Percentiles rank a stretch among this genome's conserved stretches.
Conservation (phyloP, 2,329 filamentous ascomycete genomes). For the Hypoxylon sp. region DNA sequence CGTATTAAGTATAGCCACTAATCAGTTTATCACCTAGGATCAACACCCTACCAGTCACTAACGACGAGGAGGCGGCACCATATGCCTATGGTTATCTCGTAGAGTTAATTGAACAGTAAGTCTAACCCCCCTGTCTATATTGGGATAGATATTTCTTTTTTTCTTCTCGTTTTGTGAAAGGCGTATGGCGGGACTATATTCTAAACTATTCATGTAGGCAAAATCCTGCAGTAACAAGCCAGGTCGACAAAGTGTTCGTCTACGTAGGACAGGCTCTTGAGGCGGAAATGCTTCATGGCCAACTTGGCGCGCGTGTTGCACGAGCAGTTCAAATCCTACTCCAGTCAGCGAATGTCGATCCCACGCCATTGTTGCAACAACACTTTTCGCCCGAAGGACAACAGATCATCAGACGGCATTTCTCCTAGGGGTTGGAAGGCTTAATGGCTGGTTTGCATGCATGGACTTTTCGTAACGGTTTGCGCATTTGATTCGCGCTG, state of each 20-base stretch:
- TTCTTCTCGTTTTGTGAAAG: not conserved
- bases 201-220: conserved; percentile 69
- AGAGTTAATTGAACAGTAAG: conserved; percentile 94
- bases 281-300: conserved; percentile 88
- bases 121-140: conserved; percentile 50
- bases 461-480: not conserved
- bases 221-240: conserved; percentile 84
- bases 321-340: conserved; percentile 84
- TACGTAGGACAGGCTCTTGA: conserved; percentile 91
- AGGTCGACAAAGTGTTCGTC: conserved; percentile 86
- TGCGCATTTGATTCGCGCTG: not conserved
- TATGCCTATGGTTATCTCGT: conserved; percentile 95
- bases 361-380: conserved; percentile 80
- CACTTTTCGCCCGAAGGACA: conserved; percentile 83
- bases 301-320: conserved; percentile 83
- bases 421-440: conserved; percentile 67
- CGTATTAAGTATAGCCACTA: conserved; percentile 7
- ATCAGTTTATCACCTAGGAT: conserved; percentile 64
- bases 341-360: conserved; percentile 79
- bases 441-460: not conserved
- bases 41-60: conserved; percentile 89
- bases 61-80: conserved; percentile 96
- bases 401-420: conserved; percentile 82
- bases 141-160: not conserved
- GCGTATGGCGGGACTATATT: not conserved